A percentile compares a stretch with the other conserved stretches of the same genome.
phyloP scores from a whole-genome alignment of 2,329 filamentous ascomycete species.

The Penicillium sp. region DNA sequence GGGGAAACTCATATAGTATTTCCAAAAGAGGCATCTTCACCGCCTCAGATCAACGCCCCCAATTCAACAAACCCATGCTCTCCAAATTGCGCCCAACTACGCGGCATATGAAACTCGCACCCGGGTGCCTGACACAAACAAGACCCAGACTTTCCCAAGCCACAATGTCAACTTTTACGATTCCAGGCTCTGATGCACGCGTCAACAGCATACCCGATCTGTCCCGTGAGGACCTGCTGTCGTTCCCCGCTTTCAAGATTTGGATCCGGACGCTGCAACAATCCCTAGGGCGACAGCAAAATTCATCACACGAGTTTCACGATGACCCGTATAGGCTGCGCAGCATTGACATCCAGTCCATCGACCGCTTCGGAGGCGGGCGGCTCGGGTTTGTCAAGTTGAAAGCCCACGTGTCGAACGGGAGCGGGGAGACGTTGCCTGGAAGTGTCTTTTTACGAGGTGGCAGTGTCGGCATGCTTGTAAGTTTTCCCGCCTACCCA shows the following conservation, averaged over 20 bases:
- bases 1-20: background rate
- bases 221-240: slow-evolving; percentile 44
- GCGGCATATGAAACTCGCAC: background rate
- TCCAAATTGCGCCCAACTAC: slow-evolving; percentile 1
- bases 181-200: slow-evolving; percentile 35
- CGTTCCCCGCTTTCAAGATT: slow-evolving; percentile 55
- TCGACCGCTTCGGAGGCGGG: slow-evolving; percentile 52
- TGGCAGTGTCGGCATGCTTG: slow-evolving; percentile 58
- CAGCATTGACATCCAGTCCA: slow-evolving; percentile 54
- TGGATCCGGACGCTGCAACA: slow-evolving; percentile 54
- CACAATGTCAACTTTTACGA: slow-evolving; percentile 45
- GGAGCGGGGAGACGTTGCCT: slow-evolving; percentile 51
- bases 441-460: slow-evolving; percentile 59
- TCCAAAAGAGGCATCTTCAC: background rate
- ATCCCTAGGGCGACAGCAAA: slow-evolving; percentile 49
- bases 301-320: slow-evolving; percentile 52
- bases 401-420: slow-evolving; percentile 54
- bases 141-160: slow-evolving; percentile 1
- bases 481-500: slow-evolving; percentile 27
- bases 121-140: background rate
- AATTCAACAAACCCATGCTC: slow-evolving; percentile 4
- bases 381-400: slow-evolving; percentile 59
- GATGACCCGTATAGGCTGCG: slow-evolving; percentile 51
- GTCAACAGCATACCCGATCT: slow-evolving; percentile 47
- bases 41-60: background rate